Conservation (phyloP, 2,329 filamentous ascomycete species). For the Colletotrichum orchidophilum region DNA sequence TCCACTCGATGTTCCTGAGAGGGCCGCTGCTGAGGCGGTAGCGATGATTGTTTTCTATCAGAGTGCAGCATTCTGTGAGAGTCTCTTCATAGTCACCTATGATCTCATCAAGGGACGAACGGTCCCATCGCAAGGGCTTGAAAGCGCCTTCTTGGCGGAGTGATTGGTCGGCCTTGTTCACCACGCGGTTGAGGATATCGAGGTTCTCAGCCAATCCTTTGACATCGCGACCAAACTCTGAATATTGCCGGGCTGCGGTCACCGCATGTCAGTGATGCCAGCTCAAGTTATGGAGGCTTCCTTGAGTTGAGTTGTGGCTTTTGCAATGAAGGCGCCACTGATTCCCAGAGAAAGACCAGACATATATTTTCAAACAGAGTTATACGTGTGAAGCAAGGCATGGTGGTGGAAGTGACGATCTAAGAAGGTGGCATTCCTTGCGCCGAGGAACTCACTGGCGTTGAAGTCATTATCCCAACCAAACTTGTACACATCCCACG, state of each 20-base stretch:
- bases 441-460: slow-evolving; percentile 41
- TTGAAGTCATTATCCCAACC: slow-evolving; percentile 45
- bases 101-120: slow-evolving; percentile 36
- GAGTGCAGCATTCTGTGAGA: slow-evolving; percentile 42
- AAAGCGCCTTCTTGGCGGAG: slow-evolving; percentile 38
- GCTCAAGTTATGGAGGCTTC: not conserved
- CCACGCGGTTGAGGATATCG: slow-evolving; percentile 42
- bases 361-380: not conserved
- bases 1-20: slow-evolving; percentile 47
- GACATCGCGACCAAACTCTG: slow-evolving; percentile 45
- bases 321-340: not conserved
- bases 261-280: not conserved
- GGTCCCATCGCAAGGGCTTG: slow-evolving; percentile 36
- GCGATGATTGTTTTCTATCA: slow-evolving; percentile 42
- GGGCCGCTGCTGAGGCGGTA: slow-evolving; percentile 40
- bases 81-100: slow-evolving; percentile 45
- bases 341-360: not conserved
- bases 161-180: slow-evolving; percentile 40
- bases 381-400: not conserved
- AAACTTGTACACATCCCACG: slow-evolving; percentile 44
- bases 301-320: not conserved
- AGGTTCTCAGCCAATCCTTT: slow-evolving; percentile 43
- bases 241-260: slow-evolving; percentile 42
- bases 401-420: not conserved
- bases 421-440: not conserved